Evolutionary conservation across 2,329 filamentous ascomycete genomes (phyloP).

Genomic region (Hymenoscyphus fructigenus): DNA sequence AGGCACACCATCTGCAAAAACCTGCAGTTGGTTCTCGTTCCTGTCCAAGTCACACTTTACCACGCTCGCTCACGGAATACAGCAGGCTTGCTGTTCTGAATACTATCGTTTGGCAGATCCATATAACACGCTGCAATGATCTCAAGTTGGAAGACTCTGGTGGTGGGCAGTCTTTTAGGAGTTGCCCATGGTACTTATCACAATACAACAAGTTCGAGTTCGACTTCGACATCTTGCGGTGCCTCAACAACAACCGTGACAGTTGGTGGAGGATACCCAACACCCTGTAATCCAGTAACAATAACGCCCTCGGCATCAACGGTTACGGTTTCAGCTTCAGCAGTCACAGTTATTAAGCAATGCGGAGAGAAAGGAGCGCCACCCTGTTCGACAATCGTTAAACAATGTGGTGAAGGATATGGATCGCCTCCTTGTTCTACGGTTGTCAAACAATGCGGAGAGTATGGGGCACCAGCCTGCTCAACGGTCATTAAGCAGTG

Average conservation of each 20-base stretch:
- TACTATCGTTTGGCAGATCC: conserved; percentile 25
- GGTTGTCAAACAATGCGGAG: not conserved
- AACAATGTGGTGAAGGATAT: not conserved
- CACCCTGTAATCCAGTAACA: not conserved
- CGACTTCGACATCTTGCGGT: not conserved
- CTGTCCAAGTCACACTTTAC: conserved; percentile 22
- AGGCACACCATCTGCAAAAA: conserved; percentile 24
- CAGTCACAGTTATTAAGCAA: not conserved
- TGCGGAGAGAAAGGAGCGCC: not conserved
- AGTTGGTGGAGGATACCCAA: not conserved
- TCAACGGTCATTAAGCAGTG: not conserved
- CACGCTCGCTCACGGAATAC: conserved; percentile 27
- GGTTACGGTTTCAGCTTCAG: not conserved
- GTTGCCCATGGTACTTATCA: conserved; percentile 16
- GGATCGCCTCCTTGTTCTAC: not conserved
- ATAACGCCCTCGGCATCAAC: not conserved
- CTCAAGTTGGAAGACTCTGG: conserved; percentile 20
- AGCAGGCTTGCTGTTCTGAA: conserved; percentile 25
- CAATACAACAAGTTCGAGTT: conserved; percentile 5
- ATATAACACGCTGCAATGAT: conserved; percentile 20
- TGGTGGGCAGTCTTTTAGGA: conserved; percentile 21
- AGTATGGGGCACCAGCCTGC: not conserved
- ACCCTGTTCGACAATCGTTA: not conserved
- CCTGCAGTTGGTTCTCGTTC: conserved; percentile 26
- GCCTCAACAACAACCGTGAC: no score